phyloP scores from a whole-genome alignment of 208 protist genomes.

The Acanthamoeba sp. region DNA sequence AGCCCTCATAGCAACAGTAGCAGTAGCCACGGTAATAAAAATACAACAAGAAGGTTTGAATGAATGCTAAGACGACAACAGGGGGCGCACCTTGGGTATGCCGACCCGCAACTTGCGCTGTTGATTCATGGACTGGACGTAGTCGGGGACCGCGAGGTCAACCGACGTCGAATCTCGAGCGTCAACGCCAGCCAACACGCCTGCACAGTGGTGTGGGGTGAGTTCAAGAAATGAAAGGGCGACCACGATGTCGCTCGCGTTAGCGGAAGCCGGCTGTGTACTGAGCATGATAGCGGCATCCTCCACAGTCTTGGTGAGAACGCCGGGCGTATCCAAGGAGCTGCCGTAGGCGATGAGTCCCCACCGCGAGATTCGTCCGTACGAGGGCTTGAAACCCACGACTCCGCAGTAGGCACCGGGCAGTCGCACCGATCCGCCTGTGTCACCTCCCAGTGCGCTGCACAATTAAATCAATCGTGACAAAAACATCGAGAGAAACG shows the following conservation, averaged over 20 bases:
- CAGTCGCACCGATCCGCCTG: conserved; percentile 85
- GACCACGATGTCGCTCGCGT: neutral
- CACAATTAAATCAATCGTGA: neutral
- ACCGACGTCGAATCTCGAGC: conserved; percentile 79
- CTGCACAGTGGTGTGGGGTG: conserved; percentile 2
- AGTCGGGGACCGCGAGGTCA: neutral
- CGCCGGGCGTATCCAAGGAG: conserved; percentile 85
- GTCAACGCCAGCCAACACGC: conserved; percentile 72
- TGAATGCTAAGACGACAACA: no score
- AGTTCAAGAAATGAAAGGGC: neutral
- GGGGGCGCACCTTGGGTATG: conserved; percentile 74
- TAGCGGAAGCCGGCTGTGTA: neutral
- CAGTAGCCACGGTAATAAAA: no score
- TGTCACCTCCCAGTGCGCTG: conserved; percentile 84
- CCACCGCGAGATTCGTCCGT: conserved; percentile 83
- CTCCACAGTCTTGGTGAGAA: conserved; percentile 77
- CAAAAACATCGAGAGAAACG: neutral
- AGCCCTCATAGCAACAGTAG: no score
- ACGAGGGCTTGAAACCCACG: conserved; percentile 86
- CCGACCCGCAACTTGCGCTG: conserved; percentile 76
- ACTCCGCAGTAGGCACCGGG: conserved; percentile 86
- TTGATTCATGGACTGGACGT: conserved; percentile 32
- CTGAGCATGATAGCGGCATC: conserved; percentile 77
- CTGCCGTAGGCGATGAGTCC: conserved; percentile 84
- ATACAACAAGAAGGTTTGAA: no score